These are phyloP conservation scores for Candida tammaniensis DNA, from an alignment of 805 yeast species.

Conservation along the genomic window DNA sequence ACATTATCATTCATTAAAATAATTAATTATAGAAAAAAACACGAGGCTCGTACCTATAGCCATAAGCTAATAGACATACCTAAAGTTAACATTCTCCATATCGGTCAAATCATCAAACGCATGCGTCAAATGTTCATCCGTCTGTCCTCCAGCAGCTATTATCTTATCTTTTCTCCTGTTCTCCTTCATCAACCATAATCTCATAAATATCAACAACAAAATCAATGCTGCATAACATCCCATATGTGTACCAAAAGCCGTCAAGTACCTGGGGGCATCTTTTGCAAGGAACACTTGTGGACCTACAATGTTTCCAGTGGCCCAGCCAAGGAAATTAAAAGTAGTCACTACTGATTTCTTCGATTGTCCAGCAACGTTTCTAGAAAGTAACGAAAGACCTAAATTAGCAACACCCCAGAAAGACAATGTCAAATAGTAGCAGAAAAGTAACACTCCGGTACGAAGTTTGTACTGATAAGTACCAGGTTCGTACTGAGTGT, in stretches of 20 bases:
- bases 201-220: slow-evolving; percentile 23
- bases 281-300: slow-evolving; percentile 58
- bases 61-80: slow-evolving; percentile 44
- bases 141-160: slow-evolving; percentile 16
- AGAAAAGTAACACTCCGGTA: slow-evolving; percentile 26
- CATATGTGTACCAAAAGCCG: slow-evolving; percentile 50
- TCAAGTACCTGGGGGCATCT: slow-evolving; percentile 52
- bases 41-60: too few species aligned
- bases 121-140: slow-evolving; percentile 27
- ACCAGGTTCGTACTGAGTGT: slow-evolving; percentile 36
- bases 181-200: slow-evolving; percentile 44
- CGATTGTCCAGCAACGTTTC: slow-evolving; percentile 70
- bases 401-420: slow-evolving; percentile 56
- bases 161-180: slow-evolving; percentile 49
- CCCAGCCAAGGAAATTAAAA: slow-evolving; percentile 58
- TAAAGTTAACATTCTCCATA: slow-evolving; percentile 53
- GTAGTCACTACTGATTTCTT: slow-evolving; percentile 64
- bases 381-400: slow-evolving; percentile 57
- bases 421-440: slow-evolving; percentile 50
- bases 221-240: slow-evolving; percentile 29
- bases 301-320: slow-evolving; percentile 63
- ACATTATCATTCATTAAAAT: too few species aligned
- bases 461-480: slow-evolving; percentile 18
- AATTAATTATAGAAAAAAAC: too few species aligned
- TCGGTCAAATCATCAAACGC: slow-evolving; percentile 60